Base-by-base conservation (phyloP, 2,329 filamentous ascomycete genomes). In the Phyllosticta capitalensis region DNA sequence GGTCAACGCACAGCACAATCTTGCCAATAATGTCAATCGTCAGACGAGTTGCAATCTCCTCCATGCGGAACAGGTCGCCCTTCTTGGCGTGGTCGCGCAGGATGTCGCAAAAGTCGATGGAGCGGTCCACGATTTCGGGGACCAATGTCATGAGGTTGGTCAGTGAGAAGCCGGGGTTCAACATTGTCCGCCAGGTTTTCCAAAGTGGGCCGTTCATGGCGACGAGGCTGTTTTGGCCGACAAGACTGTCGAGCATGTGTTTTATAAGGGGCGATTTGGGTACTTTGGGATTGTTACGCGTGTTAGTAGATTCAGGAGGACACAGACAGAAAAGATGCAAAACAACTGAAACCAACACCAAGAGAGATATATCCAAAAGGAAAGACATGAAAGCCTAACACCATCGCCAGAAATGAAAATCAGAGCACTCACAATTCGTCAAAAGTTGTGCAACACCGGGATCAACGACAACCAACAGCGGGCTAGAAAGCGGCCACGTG, bases 151-250 rank as follows among this genome's bases (percentile, higher is more conserved):
- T 62, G 2, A 69, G 48, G 57, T 69, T 65, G n/a, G 55, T 58
- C 6, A 59, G 48, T 3, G 60, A 58, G 58, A 69, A 69, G 19
- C 63, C 66, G 3, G 67, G 65, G 21, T 63, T 61, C 56, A 67
- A 67, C 21, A 64, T 63, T n/a, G 50, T 33, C 24, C 64, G 59
- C 63, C 65, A 64, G 2, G 22, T 51, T 56, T 69, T 68, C 66
- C 67, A 67, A 10, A 56, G 56, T 2, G 65, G 22, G 20, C 66
- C 67, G 20, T 67, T 61, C 59, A 65, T 56, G 45, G 55, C 49
- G 14, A 60, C 54, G 14, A 60, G 58, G 26, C 69, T 71, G 14
- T 45, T 19, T 45, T n/a, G 17, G 17, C 38, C 38, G 14, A 45
- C 38, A 5, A 45, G 38, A 7, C 38, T n/a, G 38, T 45, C 38